A percentile compares a stretch with the other conserved stretches of the same genome.
Evolutionary conservation across 352 stramenopile genomes (phyloP).

Genomic region (Phytopythium montanum): DNA sequence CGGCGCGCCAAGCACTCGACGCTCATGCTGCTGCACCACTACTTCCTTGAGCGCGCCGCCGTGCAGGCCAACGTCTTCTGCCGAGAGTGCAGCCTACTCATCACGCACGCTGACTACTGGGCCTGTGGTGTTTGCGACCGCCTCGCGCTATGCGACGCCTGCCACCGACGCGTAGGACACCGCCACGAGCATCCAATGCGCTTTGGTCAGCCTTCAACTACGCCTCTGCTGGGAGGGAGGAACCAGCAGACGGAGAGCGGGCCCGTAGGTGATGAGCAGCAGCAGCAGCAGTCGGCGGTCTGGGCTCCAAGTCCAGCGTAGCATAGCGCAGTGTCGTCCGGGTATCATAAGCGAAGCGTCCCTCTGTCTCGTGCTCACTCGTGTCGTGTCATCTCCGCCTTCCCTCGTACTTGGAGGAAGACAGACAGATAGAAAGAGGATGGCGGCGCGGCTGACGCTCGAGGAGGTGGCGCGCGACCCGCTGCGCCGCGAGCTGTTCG

Average conservation of each 20-base stretch:
- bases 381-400: too few species aligned
- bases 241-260: neutral
- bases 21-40: conserved; percentile 89
- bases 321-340: too few species aligned
- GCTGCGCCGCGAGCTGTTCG: conserved; percentile 55
- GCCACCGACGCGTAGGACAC: conserved; percentile 39
- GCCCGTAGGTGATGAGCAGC: neutral
- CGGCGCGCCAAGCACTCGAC: conserved; percentile 88
- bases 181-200: conserved; percentile 46
- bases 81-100: conserved; percentile 67
- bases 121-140: conserved; percentile 45
- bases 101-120: conserved; percentile 74
- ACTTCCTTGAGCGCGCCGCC: conserved; percentile 69
- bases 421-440: too few species aligned
- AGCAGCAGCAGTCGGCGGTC: too few species aligned
- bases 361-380: too few species aligned
- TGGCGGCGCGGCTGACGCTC: conserved; percentile 29
- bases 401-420: too few species aligned
- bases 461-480: conserved; percentile 54
- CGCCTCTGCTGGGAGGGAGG: neutral
- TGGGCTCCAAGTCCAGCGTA: too few species aligned
- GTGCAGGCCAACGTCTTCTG: conserved; percentile 76
- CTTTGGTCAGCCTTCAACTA: conserved; percentile 23
- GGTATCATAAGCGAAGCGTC: too few species aligned
- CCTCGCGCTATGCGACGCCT: conserved; percentile 70